phyloP scores from a whole-genome alignment of 2,329 filamentous ascomycete species.

The Chaetothyriales sp. region DNA sequence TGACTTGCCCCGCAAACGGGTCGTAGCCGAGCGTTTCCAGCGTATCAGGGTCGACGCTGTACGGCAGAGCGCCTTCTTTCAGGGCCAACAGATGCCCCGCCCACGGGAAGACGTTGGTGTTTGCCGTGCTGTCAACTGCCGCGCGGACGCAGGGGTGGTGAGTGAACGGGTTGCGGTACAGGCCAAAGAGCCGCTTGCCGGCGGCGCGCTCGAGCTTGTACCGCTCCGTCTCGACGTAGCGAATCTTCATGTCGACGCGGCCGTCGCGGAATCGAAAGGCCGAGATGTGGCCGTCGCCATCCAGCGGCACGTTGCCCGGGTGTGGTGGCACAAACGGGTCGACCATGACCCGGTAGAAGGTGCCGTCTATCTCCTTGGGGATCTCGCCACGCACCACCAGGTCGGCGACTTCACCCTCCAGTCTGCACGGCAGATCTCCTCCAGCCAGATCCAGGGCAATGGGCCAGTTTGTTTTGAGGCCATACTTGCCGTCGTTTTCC shows the following conservation, averaged over 20 bases:
- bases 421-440: background rate
- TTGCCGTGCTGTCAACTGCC: slow-evolving; percentile 6
- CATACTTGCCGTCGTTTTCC: too few relatives aligned
- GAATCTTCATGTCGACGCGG: slow-evolving; percentile 19
- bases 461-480: too few relatives aligned
- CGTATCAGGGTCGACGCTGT: slow-evolving; percentile 27
- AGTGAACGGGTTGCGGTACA: slow-evolving; percentile 6
- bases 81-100: slow-evolving; percentile 3
- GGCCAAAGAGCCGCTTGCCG: slow-evolving; percentile 4
- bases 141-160: slow-evolving; percentile 7
- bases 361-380: slow-evolving; percentile 21
- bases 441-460: too few relatives aligned
- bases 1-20: slow-evolving; percentile 27
- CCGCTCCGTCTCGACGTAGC: slow-evolving; percentile 22
- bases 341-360: slow-evolving; percentile 20
- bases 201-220: slow-evolving; percentile 16
- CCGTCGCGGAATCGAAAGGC: slow-evolving; percentile 22
- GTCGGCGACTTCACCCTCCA: slow-evolving; percentile 17
- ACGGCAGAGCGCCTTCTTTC: slow-evolving; percentile 11
- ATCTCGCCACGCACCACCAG: slow-evolving; percentile 20
- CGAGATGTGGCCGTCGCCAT: slow-evolving; percentile 21
- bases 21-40: slow-evolving; percentile 27
- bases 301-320: slow-evolving; percentile 15
- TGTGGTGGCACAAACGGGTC: slow-evolving; percentile 18
- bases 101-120: slow-evolving; percentile 5